phyloP scores from a whole-genome alignment of 768 basidiomycete genomes.

The Coprinopsis cinerea region DNA sequence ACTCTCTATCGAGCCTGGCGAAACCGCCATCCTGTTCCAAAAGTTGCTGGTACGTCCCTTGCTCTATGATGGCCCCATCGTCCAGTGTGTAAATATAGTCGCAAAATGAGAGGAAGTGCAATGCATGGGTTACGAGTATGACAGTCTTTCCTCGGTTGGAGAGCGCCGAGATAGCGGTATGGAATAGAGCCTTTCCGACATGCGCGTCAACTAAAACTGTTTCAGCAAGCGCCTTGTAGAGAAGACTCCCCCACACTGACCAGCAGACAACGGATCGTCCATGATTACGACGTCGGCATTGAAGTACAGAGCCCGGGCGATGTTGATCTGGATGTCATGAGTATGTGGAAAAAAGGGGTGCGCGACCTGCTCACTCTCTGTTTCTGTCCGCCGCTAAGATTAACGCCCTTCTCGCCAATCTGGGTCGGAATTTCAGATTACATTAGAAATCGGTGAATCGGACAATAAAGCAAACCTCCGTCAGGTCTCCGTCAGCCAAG shows the following conservation, averaged over 20 bases:
- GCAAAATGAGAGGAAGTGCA: constrained; percentile 77
- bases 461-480: constrained; percentile 49
- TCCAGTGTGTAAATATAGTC: constrained; percentile 75
- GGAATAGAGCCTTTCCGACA: constrained; percentile 64
- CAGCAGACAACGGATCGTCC: constrained; percentile 63
- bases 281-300: constrained; percentile 56
- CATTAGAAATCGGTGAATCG: background rate
- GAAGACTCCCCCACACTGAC: constrained; percentile 21
- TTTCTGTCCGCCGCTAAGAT: constrained; percentile 62
- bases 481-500: constrained; percentile 65
- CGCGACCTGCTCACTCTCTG: constrained; percentile 34
- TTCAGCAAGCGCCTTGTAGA: background rate
- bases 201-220: constrained; percentile 59
- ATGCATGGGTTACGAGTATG: constrained; percentile 80
- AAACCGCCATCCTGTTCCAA: constrained; percentile 46
- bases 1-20: constrained; percentile 52
- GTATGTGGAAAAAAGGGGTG: background rate
- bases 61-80: constrained; percentile 67
- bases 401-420: constrained; percentile 72
- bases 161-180: constrained; percentile 49
- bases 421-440: constrained; percentile 16
- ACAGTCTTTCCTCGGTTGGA: constrained; percentile 54
- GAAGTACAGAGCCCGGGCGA: constrained; percentile 64
- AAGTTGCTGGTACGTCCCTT: constrained; percentile 55
- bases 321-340: constrained; percentile 43